A percentile compares a stretch with the other conserved stretches of the same genome.
Evolutionary conservation across 2,329 filamentous ascomycete species (phyloP).

Genomic region (Verticillium zaregamsianum): DNA sequence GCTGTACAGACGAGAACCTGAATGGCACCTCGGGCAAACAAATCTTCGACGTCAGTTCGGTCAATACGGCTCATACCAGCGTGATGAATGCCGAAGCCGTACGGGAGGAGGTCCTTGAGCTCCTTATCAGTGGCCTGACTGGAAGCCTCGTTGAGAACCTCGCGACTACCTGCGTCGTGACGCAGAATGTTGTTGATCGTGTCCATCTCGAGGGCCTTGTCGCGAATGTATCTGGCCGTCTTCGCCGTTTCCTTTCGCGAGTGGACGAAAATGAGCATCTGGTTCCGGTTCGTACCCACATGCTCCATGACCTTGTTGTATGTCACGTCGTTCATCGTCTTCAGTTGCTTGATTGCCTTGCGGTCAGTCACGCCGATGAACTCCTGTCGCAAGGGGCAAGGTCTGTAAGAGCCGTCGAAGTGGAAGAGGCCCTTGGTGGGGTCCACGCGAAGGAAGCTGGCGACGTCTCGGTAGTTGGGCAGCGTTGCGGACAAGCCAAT

Average conservation of each 20-base stretch:
- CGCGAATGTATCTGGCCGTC: slow-evolving; percentile 91
- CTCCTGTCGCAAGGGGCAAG: slow-evolving; percentile 92
- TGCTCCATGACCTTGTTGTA: slow-evolving; percentile 98
- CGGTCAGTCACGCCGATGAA: slow-evolving; percentile 97
- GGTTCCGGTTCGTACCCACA: slow-evolving; percentile 86
- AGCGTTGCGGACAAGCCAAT: slow-evolving; percentile 92
- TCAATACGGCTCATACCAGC: slow-evolving; percentile 96
- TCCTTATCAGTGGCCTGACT: slow-evolving; percentile 79
- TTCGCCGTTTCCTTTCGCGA: slow-evolving; percentile 98
- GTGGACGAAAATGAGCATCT: slow-evolving; percentile 99
- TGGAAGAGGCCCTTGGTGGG: slow-evolving; percentile 84
- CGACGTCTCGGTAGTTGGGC: slow-evolving; percentile 95
- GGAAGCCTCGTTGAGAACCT: slow-evolving; percentile 81
- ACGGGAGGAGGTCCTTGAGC: slow-evolving; percentile 89
- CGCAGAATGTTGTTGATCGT: slow-evolving; percentile 94
- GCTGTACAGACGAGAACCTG: slow-evolving; percentile 96
- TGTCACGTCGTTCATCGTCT: slow-evolving; percentile 98
- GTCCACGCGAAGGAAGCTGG: slow-evolving; percentile 90
- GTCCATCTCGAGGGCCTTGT: slow-evolving; percentile 95
- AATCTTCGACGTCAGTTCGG: slow-evolving; percentile 88
- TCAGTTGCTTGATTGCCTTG: slow-evolving; percentile 97
- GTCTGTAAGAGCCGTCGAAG: slow-evolving; percentile 90
- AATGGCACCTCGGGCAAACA: slow-evolving; percentile 86
- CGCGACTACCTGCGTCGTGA: slow-evolving; percentile 85
- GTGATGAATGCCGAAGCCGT: slow-evolving; percentile 97